Conservation (phyloP, 495 filamentous ascomycete species). For the Evansstolkia leycettana region DNA sequence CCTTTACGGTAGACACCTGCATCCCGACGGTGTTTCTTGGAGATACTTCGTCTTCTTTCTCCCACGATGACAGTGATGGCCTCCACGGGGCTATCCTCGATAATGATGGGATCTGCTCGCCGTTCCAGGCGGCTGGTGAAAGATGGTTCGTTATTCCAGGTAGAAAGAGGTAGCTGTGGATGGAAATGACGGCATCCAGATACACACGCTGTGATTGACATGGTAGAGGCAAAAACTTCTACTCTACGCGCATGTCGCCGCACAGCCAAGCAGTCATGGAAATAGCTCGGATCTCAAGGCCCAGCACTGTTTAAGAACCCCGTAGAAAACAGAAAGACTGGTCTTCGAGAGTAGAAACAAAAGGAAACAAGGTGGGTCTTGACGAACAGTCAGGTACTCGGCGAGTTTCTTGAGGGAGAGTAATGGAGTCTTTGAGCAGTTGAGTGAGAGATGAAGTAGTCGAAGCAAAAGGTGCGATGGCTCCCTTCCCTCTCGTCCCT, state of each 20-base stretch:
- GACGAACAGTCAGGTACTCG: conserved; percentile 18
- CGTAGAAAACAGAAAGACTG: not conserved
- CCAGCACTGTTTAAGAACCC: too few relatives aligned
- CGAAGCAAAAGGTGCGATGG: too few relatives aligned
- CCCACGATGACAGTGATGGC: conserved; percentile 9
- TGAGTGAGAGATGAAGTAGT: too few relatives aligned
- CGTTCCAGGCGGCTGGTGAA: conserved; percentile 19
- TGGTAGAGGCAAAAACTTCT: conserved; percentile 13
- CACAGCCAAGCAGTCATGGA: not conserved
- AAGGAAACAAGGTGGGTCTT: conserved; percentile 24
- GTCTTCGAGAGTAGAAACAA: conserved; percentile 6
- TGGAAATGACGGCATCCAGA: conserved; percentile 28
- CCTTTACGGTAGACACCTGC: conserved; percentile 20
- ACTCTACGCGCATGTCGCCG: not conserved
- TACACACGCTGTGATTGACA: conserved; percentile 34
- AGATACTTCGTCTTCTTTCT: conserved; percentile 11
- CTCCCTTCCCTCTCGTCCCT: too few relatives aligned
- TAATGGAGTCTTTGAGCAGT: too few relatives aligned
- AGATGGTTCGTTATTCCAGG: conserved; percentile 23
- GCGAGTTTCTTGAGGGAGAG: conserved; percentile 19
- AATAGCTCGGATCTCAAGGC: not conserved
- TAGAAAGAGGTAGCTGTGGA: conserved; percentile 23
- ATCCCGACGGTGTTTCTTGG: conserved; percentile 14
- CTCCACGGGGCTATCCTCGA: conserved; percentile 13
- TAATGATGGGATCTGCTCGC: conserved; percentile 15